These are phyloP conservation scores for Alternaria novae-zelandiae DNA, from an alignment of 2,329 filamentous ascomycete genomes.

Conservation along the genomic window DNA sequence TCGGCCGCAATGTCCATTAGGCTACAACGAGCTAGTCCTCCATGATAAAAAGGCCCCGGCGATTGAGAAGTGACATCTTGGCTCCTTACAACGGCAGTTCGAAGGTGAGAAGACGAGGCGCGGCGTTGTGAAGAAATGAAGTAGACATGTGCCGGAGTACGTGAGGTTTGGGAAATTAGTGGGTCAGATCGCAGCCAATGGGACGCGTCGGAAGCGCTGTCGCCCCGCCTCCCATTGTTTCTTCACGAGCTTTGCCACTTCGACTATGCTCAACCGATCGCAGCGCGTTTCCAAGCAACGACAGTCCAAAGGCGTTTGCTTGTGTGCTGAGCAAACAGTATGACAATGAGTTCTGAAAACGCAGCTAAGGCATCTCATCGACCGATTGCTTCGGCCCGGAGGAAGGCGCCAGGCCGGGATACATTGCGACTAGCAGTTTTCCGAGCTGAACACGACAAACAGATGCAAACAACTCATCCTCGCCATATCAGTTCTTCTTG, in stretches of 20 bases:
- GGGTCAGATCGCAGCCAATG: background rate
- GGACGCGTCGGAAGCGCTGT: background rate
- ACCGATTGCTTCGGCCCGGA: constrained; percentile 8
- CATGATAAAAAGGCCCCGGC: too few relatives aligned
- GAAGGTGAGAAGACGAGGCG: background rate
- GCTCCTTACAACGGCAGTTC: background rate
- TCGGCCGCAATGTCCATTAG: background rate
- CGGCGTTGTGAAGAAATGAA: background rate
- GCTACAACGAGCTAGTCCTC: background rate
- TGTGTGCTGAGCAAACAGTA: background rate
- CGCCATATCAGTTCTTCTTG: background rate
- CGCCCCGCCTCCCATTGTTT: background rate
- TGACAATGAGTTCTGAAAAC: background rate
- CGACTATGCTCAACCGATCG: background rate
- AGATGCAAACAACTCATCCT: background rate
- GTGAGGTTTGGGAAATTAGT: background rate
- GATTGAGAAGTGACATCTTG: background rate
- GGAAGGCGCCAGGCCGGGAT: constrained; percentile 1
- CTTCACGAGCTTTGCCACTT: background rate
- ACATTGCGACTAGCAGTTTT: constrained; percentile 1
- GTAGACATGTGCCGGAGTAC: background rate
- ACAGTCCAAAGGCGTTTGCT: background rate
- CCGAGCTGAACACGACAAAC: background rate
- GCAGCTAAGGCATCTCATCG: background rate
- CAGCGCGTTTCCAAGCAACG: background rate